Conservation (phyloP, 192 early-diverging fungal species). For the Funneliformis mosseae region DNA sequence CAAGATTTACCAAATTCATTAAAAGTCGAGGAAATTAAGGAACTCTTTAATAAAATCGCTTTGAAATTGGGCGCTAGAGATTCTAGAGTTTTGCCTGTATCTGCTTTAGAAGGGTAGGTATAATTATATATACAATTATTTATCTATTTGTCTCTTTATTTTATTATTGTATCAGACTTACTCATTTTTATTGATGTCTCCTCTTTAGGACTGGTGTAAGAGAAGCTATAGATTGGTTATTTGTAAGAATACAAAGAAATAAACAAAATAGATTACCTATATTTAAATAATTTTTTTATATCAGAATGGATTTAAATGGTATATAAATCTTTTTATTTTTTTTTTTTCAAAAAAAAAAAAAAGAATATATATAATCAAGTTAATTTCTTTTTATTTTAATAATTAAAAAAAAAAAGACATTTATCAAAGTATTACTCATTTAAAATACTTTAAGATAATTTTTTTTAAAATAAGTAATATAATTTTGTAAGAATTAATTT, state of each 20-base stretch:
- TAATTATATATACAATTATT: background rate
- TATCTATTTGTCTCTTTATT: too few relatives aligned
- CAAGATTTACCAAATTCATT: conserved; percentile 77
- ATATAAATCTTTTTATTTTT: too few relatives aligned
- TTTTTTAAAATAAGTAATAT: too few relatives aligned
- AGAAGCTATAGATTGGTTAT: conserved; percentile 92
- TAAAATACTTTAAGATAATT: too few relatives aligned
- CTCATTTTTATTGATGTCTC: conserved; percentile 15
- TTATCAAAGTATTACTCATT: too few relatives aligned
- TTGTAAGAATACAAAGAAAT: conserved; percentile 80
- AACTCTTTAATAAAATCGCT: conserved; percentile 89
- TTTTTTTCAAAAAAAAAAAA: too few relatives aligned
- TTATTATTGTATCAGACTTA: background rate
- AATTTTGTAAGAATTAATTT: too few relatives aligned
- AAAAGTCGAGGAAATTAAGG: conserved; percentile 81
- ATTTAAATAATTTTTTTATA: conserved; percentile 42
- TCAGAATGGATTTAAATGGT: too few relatives aligned
- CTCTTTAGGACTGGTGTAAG: conserved; percentile 71
- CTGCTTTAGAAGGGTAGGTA: conserved; percentile 80
- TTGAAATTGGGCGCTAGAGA: conserved; percentile 81
- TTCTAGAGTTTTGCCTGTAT: conserved; percentile 81
- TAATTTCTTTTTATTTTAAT: too few relatives aligned
- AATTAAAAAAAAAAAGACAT: too few relatives aligned
- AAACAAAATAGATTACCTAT: conserved; percentile 77
- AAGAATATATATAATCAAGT: too few relatives aligned